Conservation (phyloP, 805 yeast genomes). For the Pichia manshurica region DNA sequence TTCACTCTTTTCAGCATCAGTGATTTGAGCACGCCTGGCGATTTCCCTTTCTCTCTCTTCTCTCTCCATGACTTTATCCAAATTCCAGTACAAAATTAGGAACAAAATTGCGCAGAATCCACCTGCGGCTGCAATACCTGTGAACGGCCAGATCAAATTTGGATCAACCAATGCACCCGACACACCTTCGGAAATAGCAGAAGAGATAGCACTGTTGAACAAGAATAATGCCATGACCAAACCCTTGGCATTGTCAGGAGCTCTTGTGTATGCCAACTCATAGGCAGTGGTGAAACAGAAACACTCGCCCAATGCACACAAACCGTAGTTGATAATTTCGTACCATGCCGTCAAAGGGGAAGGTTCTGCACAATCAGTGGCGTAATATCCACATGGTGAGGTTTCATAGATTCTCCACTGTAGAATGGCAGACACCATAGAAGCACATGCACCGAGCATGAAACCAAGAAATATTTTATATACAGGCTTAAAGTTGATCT, state of each 20-base stretch:
- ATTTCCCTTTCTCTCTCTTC: slow-evolving; percentile 21
- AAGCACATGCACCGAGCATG: slow-evolving; percentile 40
- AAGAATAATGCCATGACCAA: slow-evolving; percentile 41
- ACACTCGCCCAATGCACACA: slow-evolving; percentile 48
- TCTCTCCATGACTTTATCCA: slow-evolving; percentile 25
- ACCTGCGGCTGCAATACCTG: slow-evolving; percentile 35
- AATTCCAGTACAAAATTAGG: slow-evolving; percentile 27
- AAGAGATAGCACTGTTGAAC: slow-evolving; percentile 39
- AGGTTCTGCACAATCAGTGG: slow-evolving; percentile 32
- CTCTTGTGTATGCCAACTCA: slow-evolving; percentile 48
- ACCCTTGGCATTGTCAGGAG: slow-evolving; percentile 49
- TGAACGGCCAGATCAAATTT: slow-evolving; percentile 38
- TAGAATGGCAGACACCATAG: slow-evolving; percentile 44
- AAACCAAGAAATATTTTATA: slow-evolving; percentile 45
- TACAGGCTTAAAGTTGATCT: slow-evolving; percentile 40
- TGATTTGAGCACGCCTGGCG: background rate
- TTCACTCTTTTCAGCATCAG: slow-evolving; percentile 6
- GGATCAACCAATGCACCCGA: slow-evolving; percentile 39
- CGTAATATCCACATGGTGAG: slow-evolving; percentile 46
- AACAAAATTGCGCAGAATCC: slow-evolving; percentile 29
- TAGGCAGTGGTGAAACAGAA: slow-evolving; percentile 46
- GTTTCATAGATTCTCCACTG: slow-evolving; percentile 44
- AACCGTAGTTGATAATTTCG: slow-evolving; percentile 28
- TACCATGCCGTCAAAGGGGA: slow-evolving; percentile 33
- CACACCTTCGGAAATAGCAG: slow-evolving; percentile 41